Evolutionary conservation across 1,139 yeast species (phyloP).

Genomic region (Taphrina confusa): DNA sequence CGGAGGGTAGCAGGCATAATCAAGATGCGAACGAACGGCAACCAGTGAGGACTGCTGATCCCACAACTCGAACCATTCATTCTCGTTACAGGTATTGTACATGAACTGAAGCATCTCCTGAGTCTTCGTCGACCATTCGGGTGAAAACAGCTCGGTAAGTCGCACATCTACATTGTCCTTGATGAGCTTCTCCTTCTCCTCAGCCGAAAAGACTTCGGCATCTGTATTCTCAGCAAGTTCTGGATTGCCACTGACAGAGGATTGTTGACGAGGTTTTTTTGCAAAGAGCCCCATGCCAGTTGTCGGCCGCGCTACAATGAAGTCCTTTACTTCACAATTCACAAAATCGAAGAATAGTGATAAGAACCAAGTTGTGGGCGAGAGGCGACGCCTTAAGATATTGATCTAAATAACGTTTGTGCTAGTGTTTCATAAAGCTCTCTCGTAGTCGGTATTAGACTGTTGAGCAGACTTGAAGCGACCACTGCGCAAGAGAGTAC

Average conservation of each 20-base stretch:
- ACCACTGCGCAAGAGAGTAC: too few species aligned
- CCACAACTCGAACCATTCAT: slow-evolving; percentile 39
- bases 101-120: slow-evolving; percentile 36
- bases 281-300: slow-evolving; percentile 27
- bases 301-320: too few species aligned
- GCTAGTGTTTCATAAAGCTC: too few species aligned
- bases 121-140: slow-evolving; percentile 30
- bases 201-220: slow-evolving; percentile 4
- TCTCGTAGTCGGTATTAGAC: too few species aligned
- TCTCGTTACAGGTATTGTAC: slow-evolving; percentile 37
- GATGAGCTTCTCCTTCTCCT: slow-evolving; percentile 17
- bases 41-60: slow-evolving; percentile 32
- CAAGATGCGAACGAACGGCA: slow-evolving; percentile 36
- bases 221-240: neutral
- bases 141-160: slow-evolving; percentile 21
- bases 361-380: neutral
- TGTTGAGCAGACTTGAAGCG: too few species aligned
- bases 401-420: too few species aligned
- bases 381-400: too few species aligned
- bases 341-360: too few species aligned
- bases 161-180: slow-evolving; percentile 24
- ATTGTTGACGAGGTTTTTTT: neutral
- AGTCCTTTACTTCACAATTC: too few species aligned
- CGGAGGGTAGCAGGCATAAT: slow-evolving; percentile 21
- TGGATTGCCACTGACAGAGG: neutral